phyloP scores from a whole-genome alignment of 805 yeast genomes.

The Candida bentonensis region DNA sequence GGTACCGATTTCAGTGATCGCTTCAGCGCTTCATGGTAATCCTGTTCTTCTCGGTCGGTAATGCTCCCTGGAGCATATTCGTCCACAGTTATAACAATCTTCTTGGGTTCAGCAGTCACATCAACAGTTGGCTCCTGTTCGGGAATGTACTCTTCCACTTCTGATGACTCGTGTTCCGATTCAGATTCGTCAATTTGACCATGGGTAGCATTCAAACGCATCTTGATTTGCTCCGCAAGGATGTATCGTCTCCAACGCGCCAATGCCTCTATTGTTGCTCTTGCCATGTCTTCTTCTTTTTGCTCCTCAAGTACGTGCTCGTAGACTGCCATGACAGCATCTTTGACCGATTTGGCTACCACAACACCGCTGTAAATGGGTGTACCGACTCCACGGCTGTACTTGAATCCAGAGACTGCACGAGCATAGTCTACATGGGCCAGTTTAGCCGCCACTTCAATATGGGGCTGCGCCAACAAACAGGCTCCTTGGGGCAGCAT shows the following conservation, averaged over 20 bases:
- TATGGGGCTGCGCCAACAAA: slow-evolving; percentile 36
- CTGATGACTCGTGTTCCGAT: neutral
- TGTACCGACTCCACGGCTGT: slow-evolving; percentile 27
- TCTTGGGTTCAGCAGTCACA: too few relatives aligned
- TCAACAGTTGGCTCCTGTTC: too few relatives aligned
- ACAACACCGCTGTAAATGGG: slow-evolving; percentile 68
- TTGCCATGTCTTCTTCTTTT: slow-evolving; percentile 25
- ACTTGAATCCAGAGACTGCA: slow-evolving; percentile 82
- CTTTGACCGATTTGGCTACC: slow-evolving; percentile 45
- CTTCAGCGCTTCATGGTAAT: too few relatives aligned
- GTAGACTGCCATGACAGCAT: slow-evolving; percentile 42
- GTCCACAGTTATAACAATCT: neutral
- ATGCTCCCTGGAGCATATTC: neutral
- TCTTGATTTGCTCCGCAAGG: neutral
- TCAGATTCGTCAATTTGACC: neutral
- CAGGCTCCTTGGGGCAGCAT: slow-evolving; percentile 80
- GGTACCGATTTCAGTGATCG: too few relatives aligned
- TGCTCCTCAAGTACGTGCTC: slow-evolving; percentile 37
- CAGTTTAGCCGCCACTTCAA: slow-evolving; percentile 57
- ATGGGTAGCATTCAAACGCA: neutral
- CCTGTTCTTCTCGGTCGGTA: neutral
- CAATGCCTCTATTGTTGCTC: neutral
- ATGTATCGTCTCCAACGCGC: neutral
- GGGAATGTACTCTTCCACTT: neutral
- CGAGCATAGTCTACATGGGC: slow-evolving; percentile 68